Percentiles rank a stretch among this genome's conserved stretches.
Evolutionary conservation across 441 rosid species (phyloP).

Genomic region (Populus hybrid): DNA sequence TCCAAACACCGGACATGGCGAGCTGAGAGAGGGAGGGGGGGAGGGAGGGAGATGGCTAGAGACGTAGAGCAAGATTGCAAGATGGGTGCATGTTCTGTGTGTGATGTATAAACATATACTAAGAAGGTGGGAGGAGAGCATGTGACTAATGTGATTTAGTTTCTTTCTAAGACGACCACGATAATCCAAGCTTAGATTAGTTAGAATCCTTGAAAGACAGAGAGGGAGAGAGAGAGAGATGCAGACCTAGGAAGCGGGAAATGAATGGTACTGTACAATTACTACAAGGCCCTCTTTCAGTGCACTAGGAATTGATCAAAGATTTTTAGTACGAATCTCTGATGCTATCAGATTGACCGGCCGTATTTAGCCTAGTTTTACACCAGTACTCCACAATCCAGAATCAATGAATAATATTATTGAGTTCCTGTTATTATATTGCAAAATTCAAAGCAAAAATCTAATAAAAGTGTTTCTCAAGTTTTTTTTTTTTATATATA

Average conservation of each 20-base stretch:
- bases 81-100: neutral
- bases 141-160: neutral
- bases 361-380: no score
- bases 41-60: neutral
- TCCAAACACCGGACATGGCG: constrained; percentile 65
- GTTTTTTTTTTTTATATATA: no score
- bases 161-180: neutral
- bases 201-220: neutral
- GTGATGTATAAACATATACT: neutral
- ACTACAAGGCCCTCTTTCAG: neutral
- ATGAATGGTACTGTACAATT: neutral
- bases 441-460: no score
- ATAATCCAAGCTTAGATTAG: neutral
- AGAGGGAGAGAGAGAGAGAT: neutral
- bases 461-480: no score
- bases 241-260: neutral
- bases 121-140: neutral
- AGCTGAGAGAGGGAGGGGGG: neutral
- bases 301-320: no score
- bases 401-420: no score
- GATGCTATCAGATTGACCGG: no score
- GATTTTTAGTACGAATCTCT: no score
- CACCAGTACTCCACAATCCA: no score
- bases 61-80: neutral
- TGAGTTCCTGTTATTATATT: no score